Conservation (phyloP, 257 asterid species). For the Nicotiana paniculata region DNA sequence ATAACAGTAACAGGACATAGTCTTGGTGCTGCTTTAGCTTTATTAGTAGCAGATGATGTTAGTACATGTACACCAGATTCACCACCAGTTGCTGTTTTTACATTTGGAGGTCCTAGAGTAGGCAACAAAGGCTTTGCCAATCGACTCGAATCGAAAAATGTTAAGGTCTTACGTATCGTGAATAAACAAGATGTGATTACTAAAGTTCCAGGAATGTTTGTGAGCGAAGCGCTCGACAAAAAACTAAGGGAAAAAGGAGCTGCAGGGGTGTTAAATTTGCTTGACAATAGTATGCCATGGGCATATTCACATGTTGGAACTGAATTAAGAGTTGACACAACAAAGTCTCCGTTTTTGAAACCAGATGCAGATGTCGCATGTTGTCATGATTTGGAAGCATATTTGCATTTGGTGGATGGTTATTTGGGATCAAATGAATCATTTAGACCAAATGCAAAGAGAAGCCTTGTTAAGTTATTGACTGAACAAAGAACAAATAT, state of each 20-base stretch:
- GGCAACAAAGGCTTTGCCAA: conserved; percentile 65
- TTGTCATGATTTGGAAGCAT: conserved; percentile 93
- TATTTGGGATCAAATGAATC: conserved; percentile 74
- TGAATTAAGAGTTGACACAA: conserved; percentile 61
- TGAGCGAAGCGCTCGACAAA: conserved; percentile 61
- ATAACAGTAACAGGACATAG: conserved; percentile 88
- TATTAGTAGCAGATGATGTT: conserved; percentile 61
- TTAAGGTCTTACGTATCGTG: conserved; percentile 60
- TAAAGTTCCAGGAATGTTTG: conserved; percentile 80
- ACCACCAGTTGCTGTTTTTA: conserved; percentile 73
- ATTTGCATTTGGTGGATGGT: conserved; percentile 84
- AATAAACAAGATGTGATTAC: conserved; percentile 78
- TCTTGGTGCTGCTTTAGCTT: conserved; percentile 79
- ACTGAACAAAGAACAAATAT: conserved; percentile 68
- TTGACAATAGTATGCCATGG: conserved; percentile 80
- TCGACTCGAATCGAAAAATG: conserved; percentile 34
- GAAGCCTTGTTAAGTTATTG: conserved; percentile 61
- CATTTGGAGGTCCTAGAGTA: conserved; percentile 88
- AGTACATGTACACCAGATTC: conserved; percentile 37
- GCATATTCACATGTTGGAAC: conserved; percentile 79
- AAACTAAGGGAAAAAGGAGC: conserved; percentile 40
- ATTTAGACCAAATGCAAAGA: conserved; percentile 79
- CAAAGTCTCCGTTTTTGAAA: conserved; percentile 69
- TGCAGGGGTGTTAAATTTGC: conserved; percentile 23
- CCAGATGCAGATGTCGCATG: conserved; percentile 81